These are phyloP conservation scores for Aspergillus glaucus DNA, from an alignment of 2,329 filamentous ascomycete genomes.

Conservation along the genomic window DNA sequence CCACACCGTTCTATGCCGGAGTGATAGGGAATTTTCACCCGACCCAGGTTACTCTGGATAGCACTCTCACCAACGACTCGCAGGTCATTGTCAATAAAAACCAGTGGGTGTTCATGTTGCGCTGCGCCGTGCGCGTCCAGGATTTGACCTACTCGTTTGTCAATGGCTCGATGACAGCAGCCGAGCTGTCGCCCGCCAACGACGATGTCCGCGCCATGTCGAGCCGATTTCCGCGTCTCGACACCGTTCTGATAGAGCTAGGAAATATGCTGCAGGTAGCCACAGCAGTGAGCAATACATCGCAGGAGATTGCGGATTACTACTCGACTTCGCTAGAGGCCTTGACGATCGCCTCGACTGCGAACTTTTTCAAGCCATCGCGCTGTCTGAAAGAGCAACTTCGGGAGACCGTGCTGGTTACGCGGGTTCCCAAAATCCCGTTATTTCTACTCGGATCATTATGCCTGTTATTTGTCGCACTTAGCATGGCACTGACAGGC, in stretches of 20 bases:
- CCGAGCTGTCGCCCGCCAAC: background rate
- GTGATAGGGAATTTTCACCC: background rate
- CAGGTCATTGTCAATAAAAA: background rate
- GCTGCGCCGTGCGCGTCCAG: background rate
- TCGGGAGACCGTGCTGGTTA: background rate
- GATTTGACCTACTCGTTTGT: background rate
- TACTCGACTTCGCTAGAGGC: background rate
- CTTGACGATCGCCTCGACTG: background rate
- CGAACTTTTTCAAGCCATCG: background rate
- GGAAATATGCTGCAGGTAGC: background rate
- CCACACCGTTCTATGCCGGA: background rate
- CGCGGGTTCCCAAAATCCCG: background rate
- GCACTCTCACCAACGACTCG: background rate
- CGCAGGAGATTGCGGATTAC: background rate
- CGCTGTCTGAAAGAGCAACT: background rate
- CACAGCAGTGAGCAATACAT: background rate
- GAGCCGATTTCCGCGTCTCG: background rate
- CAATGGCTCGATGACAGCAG: background rate
- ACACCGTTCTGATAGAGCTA: background rate
- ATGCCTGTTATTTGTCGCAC: background rate
- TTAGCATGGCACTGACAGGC: background rate
- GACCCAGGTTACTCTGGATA: background rate
- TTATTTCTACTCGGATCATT: background rate
- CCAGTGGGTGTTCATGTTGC: background rate
- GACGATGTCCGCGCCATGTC: background rate